Evolutionary conservation across 1,139 yeast genomes (phyloP).

Genomic region (Geotrichum restrictum): DNA sequence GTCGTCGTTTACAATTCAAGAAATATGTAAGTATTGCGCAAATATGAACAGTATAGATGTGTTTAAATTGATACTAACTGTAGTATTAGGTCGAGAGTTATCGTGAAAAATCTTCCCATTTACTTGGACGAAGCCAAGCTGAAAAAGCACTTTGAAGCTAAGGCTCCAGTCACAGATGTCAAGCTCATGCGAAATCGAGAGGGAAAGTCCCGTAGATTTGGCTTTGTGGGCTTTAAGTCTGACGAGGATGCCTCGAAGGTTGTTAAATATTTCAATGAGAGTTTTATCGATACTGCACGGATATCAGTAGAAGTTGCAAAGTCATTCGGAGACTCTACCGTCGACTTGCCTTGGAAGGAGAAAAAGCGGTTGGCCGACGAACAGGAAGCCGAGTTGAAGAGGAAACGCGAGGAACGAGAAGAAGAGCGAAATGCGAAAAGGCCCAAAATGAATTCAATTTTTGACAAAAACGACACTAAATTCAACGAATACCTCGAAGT

Average conservation of each 20-base stretch:
- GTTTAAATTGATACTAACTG: background rate
- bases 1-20: background rate
- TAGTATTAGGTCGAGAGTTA: constrained; percentile 67
- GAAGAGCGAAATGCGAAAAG: constrained; percentile 43
- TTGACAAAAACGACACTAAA: constrained; percentile 49
- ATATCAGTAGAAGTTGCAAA: constrained; percentile 79
- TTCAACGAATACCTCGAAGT: constrained; percentile 77
- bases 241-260: constrained; percentile 74
- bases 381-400: constrained; percentile 17
- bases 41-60: background rate
- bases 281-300: constrained; percentile 79
- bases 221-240: constrained; percentile 80
- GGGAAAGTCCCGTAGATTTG: constrained; percentile 90
- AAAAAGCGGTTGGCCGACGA: constrained; percentile 50
- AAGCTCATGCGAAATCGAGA: constrained; percentile 72
- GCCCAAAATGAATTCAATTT: constrained; percentile 45
- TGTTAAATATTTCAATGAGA: constrained; percentile 65
- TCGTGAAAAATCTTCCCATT: constrained; percentile 88
- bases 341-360: constrained; percentile 70
- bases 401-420: constrained; percentile 21
- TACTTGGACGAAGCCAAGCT: constrained; percentile 75
- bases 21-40: constrained; percentile 12
- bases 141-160: constrained; percentile 53
- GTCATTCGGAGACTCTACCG: constrained; percentile 77
- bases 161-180: constrained; percentile 67